phyloP scores from a whole-genome alignment of 495 filamentous ascomycete genomes.

The Penicillium diatomitis region DNA sequence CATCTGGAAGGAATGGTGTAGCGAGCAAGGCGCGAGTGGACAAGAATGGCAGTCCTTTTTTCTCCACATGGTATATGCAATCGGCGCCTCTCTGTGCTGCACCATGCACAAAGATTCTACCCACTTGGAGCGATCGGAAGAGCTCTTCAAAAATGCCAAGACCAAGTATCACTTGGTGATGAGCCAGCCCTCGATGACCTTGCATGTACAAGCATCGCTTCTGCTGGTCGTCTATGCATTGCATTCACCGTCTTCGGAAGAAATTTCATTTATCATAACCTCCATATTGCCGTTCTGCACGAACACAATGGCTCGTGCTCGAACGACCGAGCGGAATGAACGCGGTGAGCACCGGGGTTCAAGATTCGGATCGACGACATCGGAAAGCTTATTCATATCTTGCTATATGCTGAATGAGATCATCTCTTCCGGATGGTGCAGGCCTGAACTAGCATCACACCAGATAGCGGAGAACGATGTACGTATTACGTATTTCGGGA shows the following conservation, averaged over 20 bases:
- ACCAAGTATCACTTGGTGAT: constrained; percentile 22
- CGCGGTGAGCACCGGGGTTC: constrained; percentile 4
- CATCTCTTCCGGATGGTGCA: constrained; percentile 24
- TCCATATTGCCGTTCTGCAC: constrained; percentile 27
- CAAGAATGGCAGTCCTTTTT: constrained; percentile 23
- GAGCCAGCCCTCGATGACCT: constrained; percentile 17
- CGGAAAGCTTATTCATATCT: constrained; percentile 26
- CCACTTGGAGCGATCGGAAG: constrained; percentile 16
- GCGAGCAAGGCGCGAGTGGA: constrained; percentile 6
- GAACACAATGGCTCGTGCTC: constrained; percentile 21
- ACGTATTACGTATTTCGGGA: neutral
- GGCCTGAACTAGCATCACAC: constrained; percentile 21
- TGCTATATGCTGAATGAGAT: constrained; percentile 30
- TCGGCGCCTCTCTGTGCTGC: constrained; percentile 21
- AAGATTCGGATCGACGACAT: constrained; percentile 10
- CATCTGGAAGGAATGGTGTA: constrained; percentile 20
- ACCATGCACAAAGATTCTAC: constrained; percentile 15
- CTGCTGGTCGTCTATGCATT: constrained; percentile 25
- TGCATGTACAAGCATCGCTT: constrained; percentile 26
- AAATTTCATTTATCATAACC: constrained; percentile 20
- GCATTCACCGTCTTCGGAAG: constrained; percentile 26
- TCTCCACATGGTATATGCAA: constrained; percentile 24
- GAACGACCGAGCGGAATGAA: constrained; percentile 10
- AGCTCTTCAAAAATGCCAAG: constrained; percentile 22
- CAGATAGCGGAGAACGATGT: constrained; percentile 25